Conservation (phyloP, 495 filamentous ascomycete genomes). For the Aspergillus conjunctus region DNA sequence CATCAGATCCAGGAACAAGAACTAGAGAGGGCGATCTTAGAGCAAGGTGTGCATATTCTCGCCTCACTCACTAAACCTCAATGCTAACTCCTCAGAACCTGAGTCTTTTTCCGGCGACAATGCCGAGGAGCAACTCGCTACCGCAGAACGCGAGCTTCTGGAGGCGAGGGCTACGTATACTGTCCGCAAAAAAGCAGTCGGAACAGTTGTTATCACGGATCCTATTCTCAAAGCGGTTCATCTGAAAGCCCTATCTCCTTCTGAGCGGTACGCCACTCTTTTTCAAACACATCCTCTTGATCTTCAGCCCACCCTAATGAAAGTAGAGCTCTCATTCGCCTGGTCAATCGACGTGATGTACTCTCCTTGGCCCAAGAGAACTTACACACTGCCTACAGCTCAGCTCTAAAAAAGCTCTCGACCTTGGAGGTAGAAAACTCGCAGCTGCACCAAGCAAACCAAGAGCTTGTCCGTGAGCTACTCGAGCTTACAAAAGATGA, state of each 20-base stretch:
- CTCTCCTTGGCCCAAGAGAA: conserved; percentile 61
- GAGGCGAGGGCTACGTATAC: conserved; percentile 69
- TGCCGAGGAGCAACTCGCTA: conserved; percentile 52
- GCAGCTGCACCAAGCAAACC: conserved; percentile 58
- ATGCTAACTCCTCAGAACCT: conserved; percentile 27
- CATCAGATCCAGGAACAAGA: conserved; percentile 69
- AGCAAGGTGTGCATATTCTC: conserved; percentile 45
- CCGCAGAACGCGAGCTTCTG: conserved; percentile 64
- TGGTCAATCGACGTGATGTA: conserved; percentile 67
- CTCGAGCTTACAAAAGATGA: conserved; percentile 61
- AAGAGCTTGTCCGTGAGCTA: conserved; percentile 59
- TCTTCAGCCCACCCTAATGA: conserved; percentile 6
- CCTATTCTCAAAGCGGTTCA: conserved; percentile 78
- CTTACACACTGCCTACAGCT: conserved; percentile 52
- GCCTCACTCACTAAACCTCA: conserved; percentile 5
- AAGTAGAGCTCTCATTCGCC: conserved; percentile 62
- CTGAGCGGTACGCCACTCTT: conserved; percentile 62
- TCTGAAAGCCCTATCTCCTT: conserved; percentile 61
- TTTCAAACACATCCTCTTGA: neutral
- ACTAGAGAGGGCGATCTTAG: conserved; percentile 67
- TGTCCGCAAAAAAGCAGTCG: conserved; percentile 65
- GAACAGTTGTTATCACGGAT: conserved; percentile 66
- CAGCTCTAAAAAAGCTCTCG: conserved; percentile 50
- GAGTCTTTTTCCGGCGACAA: conserved; percentile 43
- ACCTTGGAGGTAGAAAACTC: conserved; percentile 58